Conservation (phyloP, 2,329 filamentous ascomycete species). For the Endothia cerciana region DNA sequence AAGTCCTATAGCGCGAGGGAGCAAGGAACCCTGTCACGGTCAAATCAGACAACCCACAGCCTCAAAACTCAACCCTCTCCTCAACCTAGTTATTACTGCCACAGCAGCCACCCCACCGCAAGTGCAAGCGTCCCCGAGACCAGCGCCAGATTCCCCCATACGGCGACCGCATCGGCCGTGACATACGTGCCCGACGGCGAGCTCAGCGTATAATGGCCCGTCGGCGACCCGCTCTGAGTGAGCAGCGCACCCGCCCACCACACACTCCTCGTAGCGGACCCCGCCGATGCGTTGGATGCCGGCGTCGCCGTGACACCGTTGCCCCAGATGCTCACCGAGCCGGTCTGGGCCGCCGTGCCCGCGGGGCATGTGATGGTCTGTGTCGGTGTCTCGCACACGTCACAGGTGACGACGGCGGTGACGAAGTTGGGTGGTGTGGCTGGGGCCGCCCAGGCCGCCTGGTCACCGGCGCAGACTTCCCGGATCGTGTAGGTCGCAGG, state of each 20-base stretch:
- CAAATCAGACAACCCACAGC: no score
- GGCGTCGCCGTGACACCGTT: slow-evolving; percentile 41
- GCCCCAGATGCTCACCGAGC: slow-evolving; percentile 37
- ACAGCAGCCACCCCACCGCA: slow-evolving; percentile 10
- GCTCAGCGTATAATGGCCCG: neutral
- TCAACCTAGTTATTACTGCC: neutral
- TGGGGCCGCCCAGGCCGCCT: slow-evolving; percentile 36
- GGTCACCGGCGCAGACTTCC: slow-evolving; percentile 41
- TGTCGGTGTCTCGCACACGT: slow-evolving; percentile 37
- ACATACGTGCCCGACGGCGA: slow-evolving; percentile 1
- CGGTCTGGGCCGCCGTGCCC: slow-evolving; percentile 38
- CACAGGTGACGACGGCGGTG: slow-evolving; percentile 43
- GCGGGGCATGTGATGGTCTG: slow-evolving; percentile 45
- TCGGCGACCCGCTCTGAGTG: slow-evolving; percentile 7
- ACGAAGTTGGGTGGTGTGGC: slow-evolving; percentile 44
- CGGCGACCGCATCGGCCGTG: slow-evolving; percentile 15
- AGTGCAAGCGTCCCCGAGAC: slow-evolving; percentile 1
- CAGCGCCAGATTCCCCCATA: slow-evolving; percentile 10
- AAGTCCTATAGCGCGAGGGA: neutral
- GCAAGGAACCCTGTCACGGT: neutral
- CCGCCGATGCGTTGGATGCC: neutral
- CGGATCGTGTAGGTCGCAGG: slow-evolving; percentile 46
- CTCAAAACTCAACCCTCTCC: neutral
- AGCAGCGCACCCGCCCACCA: slow-evolving; percentile 19
- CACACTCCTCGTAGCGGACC: neutral